phyloP scores from a whole-genome alignment of 768 basidiomycete genomes.

The Suillus discolor region DNA sequence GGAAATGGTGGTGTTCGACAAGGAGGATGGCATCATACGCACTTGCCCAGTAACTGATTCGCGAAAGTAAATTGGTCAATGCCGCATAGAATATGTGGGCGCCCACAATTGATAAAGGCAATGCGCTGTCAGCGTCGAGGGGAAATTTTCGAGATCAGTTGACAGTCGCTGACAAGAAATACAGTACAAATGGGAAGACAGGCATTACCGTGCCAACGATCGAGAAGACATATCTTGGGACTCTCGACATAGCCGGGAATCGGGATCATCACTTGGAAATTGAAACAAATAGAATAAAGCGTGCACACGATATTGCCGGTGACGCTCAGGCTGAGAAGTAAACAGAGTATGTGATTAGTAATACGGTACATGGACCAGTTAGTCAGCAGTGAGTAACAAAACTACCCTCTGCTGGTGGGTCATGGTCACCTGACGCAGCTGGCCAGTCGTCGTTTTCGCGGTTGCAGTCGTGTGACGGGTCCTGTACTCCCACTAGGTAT shows the following conservation, averaged over 20 bases:
- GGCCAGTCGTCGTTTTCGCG: too few species aligned
- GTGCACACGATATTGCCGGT: constrained; percentile 82
- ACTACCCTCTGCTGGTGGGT: too few species aligned
- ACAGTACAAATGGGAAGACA: constrained; percentile 27
- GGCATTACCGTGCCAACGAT: constrained; percentile 68
- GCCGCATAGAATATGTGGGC: constrained; percentile 64
- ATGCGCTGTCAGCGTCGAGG: constrained; percentile 42
- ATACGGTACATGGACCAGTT: too few species aligned
- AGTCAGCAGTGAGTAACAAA: too few species aligned
- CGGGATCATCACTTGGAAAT: constrained; percentile 71
- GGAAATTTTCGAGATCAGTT: constrained; percentile 11
- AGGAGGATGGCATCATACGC: constrained; percentile 64
- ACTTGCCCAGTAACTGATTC: constrained; percentile 69
- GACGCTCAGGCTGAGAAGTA: constrained; percentile 75
- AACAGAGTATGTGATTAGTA: too few species aligned
- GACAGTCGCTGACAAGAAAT: too few species aligned
- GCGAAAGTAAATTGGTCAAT: constrained; percentile 66
- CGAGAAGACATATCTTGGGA: constrained; percentile 74
- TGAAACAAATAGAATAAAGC: constrained; percentile 79
- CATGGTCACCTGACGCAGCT: too few species aligned
- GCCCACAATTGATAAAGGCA: constrained; percentile 73
- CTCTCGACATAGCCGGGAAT: constrained; percentile 47
- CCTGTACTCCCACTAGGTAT: too few species aligned
- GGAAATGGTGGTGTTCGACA: constrained; percentile 69
- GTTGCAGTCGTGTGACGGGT: too few species aligned